Base-by-base conservation (phyloP, 2,329 filamentous ascomycete species). In the Magnaporthiopsis incrustans region DNA sequence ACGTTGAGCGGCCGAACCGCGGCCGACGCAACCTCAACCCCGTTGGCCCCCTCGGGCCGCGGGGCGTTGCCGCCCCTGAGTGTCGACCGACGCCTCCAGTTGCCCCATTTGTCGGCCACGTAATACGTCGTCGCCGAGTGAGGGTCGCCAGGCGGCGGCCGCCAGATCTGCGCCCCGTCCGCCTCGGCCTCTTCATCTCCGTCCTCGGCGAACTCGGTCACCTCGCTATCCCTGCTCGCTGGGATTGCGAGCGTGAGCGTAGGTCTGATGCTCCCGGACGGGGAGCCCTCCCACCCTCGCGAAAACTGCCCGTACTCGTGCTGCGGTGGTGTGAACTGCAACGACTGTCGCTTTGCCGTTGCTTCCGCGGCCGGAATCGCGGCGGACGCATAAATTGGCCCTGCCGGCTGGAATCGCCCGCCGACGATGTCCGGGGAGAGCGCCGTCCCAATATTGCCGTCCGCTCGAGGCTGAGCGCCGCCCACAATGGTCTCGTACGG, bases 121-220 rank as follows among this genome's bases (percentile, higher is more conserved):
- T 83, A 85, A 59, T 78, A 77, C 0, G 79, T 77, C 2, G 77
- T 76, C 0, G 79, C 78, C 2, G 80, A 79, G 57, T 75, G 73
- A 1, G 81, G 78, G 26, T 77, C 79, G 2, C 74, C 74, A 2
- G 78, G 76, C 0, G 81, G 81, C 7, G 80, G 81, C 15, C 79
- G 75, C 82, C 82, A 85, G 59, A 83, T 77, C 64, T 79, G 77
- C n/a, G 70, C 72, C 2, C 71, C 72, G 67, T 77, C 69, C 61
- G 76, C 59, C 65, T 73, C 68, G 22, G 44, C 22, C 69, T 72
- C 67, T 68, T 69, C 66, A 69, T 77, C 73, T 65, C 81, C 73
- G 68, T 82, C 79, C 72, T 85, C 78, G 66, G 84, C 81, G 65
- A 84, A 81, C 72, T 85, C 77, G 11, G 82, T 80, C 67, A 82